Evolutionary conservation across 306 rosid species (phyloP).

Genomic region (Cucumis sativus): Cucumber_9930_V3 NC_026656.2:18610001-18610500

Average conservation of each 20-base stretch:
- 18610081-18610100: slow-evolving; percentile 13
- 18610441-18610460: background rate
- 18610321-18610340: background rate
- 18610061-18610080: slow-evolving; percentile 29
- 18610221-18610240: background rate
- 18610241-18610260: background rate
- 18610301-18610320: background rate
- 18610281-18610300: background rate
- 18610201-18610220: background rate
- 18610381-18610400: background rate
- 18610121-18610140: slow-evolving; percentile 37
- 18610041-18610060: slow-evolving; percentile 76
- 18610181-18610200: background rate
- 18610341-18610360: background rate
- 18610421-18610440: background rate
- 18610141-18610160: background rate
- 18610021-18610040: slow-evolving; percentile 49
- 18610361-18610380: background rate
- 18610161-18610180: background rate
- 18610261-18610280: background rate
- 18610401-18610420: background rate
- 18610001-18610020: slow-evolving; percentile 58
- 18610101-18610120: slow-evolving; percentile 3
- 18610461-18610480: background rate
- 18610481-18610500: too few species aligned